These are phyloP conservation scores for Kodamaea kakaduensis DNA, from an alignment of 805 yeast genomes.

Conservation along the genomic window DNA sequence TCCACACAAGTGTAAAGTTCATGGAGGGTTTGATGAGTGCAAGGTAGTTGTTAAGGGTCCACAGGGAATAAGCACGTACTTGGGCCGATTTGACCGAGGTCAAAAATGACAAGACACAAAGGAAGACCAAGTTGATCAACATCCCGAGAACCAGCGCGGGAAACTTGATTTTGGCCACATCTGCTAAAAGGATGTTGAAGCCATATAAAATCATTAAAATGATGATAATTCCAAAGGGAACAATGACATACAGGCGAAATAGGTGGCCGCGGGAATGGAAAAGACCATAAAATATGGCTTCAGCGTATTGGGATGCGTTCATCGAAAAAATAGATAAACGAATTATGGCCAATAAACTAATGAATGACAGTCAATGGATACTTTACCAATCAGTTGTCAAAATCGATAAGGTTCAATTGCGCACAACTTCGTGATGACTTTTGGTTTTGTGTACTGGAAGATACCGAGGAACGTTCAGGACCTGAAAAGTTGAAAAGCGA, in stretches of 20 bases:
- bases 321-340: no score
- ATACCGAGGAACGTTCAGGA: no score
- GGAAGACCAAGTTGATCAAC: constrained; percentile 50
- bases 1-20: constrained; percentile 72
- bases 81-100: constrained; percentile 10
- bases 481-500: no score
- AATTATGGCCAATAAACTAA: no score
- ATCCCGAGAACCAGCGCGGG: constrained; percentile 72
- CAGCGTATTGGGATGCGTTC: constrained; percentile 1
- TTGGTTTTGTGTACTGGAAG: no score
- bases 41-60: constrained; percentile 29
- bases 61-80: constrained; percentile 14
- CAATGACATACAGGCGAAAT: constrained; percentile 41
- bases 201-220: constrained; percentile 50
- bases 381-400: no score
- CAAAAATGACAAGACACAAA: constrained; percentile 34
- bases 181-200: constrained; percentile 42
- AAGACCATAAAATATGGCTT: constrained; percentile 27
- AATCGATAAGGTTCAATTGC: no score
- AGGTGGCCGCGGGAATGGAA: constrained; percentile 33
- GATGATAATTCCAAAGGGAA: constrained; percentile 47
- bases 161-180: constrained; percentile 46
- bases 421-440: no score
- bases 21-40: constrained; percentile 53
- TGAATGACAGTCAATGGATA: no score